Evolutionary conservation across 1,284 basidiomycete genomes (phyloP).

Genomic region (Rhizopogon hawkerae): DNA sequence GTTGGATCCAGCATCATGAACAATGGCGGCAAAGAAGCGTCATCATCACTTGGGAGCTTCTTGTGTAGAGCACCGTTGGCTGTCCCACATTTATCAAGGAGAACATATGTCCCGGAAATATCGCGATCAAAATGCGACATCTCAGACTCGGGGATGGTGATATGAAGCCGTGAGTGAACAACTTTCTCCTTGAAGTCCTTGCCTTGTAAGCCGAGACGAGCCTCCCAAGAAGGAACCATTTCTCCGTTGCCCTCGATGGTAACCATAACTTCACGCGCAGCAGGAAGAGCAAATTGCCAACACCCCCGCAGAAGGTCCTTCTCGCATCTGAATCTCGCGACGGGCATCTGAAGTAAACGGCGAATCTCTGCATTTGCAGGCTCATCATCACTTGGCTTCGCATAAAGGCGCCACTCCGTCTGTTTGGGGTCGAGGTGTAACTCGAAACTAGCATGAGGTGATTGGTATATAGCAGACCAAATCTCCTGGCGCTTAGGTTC

Average conservation of each 20-base stretch:
- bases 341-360: slow-evolving; percentile 62
- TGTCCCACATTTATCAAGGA: slow-evolving; percentile 83
- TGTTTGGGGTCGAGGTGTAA: slow-evolving; percentile 68
- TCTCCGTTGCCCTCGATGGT: slow-evolving; percentile 62
- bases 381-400: slow-evolving; percentile 56
- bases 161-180: slow-evolving; percentile 60
- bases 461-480: slow-evolving; percentile 80
- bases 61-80: slow-evolving; percentile 83
- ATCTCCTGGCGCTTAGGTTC: slow-evolving; percentile 80
- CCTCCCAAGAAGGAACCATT: slow-evolving; percentile 79
- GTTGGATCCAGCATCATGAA: slow-evolving; percentile 84
- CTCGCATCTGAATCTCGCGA: slow-evolving; percentile 66
- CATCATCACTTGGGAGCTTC: slow-evolving; percentile 37
- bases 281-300: slow-evolving; percentile 82
- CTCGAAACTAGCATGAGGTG: slow-evolving; percentile 65
- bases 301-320: slow-evolving; percentile 56
- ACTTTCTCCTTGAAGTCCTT: slow-evolving; percentile 58
- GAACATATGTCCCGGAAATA: slow-evolving; percentile 71
- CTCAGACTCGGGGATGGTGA: slow-evolving; percentile 49
- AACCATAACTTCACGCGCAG: slow-evolving; percentile 45
- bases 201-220: slow-evolving; percentile 68
- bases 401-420: slow-evolving; percentile 84
- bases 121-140: slow-evolving; percentile 62
- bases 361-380: slow-evolving; percentile 80
- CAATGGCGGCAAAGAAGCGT: slow-evolving; percentile 48